Conservation (phyloP, 2,329 filamentous ascomycete species). For the Apiospora saccharicola region DNA sequence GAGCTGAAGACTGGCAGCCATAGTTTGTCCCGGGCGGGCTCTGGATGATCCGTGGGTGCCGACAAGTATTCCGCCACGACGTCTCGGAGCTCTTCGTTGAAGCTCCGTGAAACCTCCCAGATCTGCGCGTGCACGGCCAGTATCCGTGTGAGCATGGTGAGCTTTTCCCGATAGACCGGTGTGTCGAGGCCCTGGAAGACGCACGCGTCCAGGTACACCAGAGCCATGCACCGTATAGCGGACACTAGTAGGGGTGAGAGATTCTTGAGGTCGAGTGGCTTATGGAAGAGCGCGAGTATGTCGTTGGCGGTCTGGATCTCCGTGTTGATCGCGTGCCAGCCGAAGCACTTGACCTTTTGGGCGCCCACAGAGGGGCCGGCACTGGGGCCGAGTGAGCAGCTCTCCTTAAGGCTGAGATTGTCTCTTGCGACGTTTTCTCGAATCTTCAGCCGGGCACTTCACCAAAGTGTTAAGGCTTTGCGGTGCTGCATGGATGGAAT, state of each 20-base stretch:
- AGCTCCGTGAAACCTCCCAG: conserved; percentile 44
- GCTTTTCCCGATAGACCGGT: conserved; percentile 41
- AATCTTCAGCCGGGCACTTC: conserved; percentile 40
- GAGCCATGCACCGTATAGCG: conserved; percentile 36
- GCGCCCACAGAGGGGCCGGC: conserved; percentile 38
- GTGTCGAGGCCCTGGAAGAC: conserved; percentile 44
- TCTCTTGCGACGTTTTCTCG: conserved; percentile 37
- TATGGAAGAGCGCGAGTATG: conserved; percentile 42
- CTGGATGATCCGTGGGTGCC: neutral
- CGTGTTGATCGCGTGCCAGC: conserved; percentile 40
- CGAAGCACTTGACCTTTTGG: conserved; percentile 39
- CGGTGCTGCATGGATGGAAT: neutral
- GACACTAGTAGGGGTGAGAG: conserved; percentile 38
- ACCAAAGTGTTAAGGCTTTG: neutral
- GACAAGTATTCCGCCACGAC: conserved; percentile 39
- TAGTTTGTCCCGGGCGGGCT: neutral
- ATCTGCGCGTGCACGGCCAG: conserved; percentile 43
- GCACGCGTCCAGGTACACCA: conserved; percentile 44
- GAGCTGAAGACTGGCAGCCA: neutral
- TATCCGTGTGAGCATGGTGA: conserved; percentile 41
- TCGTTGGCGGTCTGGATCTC: conserved; percentile 44
- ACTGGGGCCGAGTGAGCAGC: conserved; percentile 40
- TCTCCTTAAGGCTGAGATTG: conserved; percentile 40
- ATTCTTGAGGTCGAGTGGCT: conserved; percentile 39
- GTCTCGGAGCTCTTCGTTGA: conserved; percentile 44